Evolutionary conservation across 2,329 filamentous ascomycete species (phyloP).

Genomic region (Aureobasidium sp.): DNA sequence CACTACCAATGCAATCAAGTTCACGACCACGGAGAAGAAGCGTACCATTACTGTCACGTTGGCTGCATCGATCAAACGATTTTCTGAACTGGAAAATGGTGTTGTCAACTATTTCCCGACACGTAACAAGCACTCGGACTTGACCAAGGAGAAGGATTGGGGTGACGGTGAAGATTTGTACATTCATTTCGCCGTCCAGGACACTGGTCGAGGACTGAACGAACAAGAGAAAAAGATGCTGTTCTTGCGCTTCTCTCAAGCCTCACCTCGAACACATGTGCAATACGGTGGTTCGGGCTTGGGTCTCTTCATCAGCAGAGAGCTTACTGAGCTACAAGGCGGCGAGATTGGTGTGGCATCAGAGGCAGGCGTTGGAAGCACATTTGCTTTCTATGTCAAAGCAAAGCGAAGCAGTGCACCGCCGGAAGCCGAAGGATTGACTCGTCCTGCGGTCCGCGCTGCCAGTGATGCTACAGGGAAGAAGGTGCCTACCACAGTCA

Average conservation of each 20-base stretch:
- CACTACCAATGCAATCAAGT: slow-evolving; percentile 75
- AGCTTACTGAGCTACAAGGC: slow-evolving; percentile 73
- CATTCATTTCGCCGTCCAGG: slow-evolving; percentile 66
- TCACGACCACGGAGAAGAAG: slow-evolving; percentile 58
- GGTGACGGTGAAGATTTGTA: slow-evolving; percentile 59
- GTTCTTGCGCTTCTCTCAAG: slow-evolving; percentile 74
- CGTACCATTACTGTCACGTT: slow-evolving; percentile 61
- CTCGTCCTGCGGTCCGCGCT: not conserved
- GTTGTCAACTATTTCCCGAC: slow-evolving; percentile 57
- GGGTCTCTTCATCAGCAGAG: slow-evolving; percentile 70
- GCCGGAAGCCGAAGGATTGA: slow-evolving; percentile 18
- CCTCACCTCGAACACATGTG: slow-evolving; percentile 66
- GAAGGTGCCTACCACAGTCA: slow-evolving; percentile 4
- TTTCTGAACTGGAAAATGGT: slow-evolving; percentile 36
- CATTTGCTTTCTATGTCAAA: slow-evolving; percentile 70
- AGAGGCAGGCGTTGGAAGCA: slow-evolving; percentile 60
- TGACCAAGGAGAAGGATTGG: slow-evolving; percentile 56
- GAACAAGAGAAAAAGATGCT: slow-evolving; percentile 65
- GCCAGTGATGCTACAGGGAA: slow-evolving; percentile 18
- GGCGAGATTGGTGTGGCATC: slow-evolving; percentile 71
- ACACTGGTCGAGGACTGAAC: slow-evolving; percentile 68
- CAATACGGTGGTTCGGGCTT: slow-evolving; percentile 74
- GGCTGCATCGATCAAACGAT: slow-evolving; percentile 53
- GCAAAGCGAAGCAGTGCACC: slow-evolving; percentile 48
- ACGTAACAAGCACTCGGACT: slow-evolving; percentile 42